Evolutionary conservation across 2,329 filamentous ascomycete species (phyloP).

Genomic region (Chrysosporium queenslandicum): DNA sequence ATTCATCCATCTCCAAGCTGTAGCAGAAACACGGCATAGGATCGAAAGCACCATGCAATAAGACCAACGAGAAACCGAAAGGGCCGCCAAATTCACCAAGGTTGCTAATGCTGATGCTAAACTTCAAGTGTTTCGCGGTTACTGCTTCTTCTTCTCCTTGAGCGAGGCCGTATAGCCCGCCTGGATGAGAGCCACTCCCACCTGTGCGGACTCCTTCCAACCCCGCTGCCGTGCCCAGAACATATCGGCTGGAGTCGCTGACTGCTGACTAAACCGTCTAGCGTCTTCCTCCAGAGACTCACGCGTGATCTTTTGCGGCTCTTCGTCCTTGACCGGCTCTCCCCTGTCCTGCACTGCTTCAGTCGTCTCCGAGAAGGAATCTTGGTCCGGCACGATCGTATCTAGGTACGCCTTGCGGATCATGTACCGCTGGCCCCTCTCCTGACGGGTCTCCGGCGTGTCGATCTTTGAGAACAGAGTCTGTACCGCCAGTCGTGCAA

Average conservation of each 20-base stretch:
- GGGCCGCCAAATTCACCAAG: no score
- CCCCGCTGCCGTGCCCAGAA: constrained; percentile 39
- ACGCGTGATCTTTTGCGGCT: constrained; percentile 24
- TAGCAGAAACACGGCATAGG: no score
- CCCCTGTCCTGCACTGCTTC: background rate
- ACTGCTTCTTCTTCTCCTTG: constrained; percentile 31
- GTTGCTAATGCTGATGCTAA: no score
- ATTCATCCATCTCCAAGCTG: no score
- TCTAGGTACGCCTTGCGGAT: constrained; percentile 71
- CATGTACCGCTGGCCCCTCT: constrained; percentile 67
- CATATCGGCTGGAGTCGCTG: constrained; percentile 26
- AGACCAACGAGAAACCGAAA: no score
- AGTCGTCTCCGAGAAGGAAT: background rate
- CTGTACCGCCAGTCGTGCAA: constrained; percentile 61
- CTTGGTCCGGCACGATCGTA: constrained; percentile 1
- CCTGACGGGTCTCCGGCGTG: constrained; percentile 74
- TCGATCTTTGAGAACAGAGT: constrained; percentile 70
- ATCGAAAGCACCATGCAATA: no score
- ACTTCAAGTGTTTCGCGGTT: background rate
- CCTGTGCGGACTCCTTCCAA: constrained; percentile 35
- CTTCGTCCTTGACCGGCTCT: background rate
- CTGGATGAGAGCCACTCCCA: constrained; percentile 35
- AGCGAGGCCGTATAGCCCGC: constrained; percentile 18
- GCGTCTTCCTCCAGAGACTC: constrained; percentile 37
- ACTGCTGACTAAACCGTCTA: constrained; percentile 27